These are phyloP conservation scores for Colletotrichum sp. DNA, from an alignment of 2,329 filamentous ascomycete species.

Conservation along the genomic window DNA sequence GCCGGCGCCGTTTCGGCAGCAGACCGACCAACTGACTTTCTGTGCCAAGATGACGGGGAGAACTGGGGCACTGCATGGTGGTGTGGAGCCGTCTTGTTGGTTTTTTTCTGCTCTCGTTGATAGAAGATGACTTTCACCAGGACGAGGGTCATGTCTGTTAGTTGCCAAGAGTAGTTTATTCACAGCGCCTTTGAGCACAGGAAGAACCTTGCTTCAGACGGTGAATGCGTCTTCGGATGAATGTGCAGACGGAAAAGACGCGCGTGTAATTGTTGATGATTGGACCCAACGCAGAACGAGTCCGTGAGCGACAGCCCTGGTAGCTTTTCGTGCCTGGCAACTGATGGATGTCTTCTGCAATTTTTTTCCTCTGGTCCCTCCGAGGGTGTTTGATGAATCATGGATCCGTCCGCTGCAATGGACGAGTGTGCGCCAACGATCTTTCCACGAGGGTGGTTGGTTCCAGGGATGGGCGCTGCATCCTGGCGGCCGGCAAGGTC, in stretches of 20 bases:
- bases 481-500: slow-evolving; percentile 8
- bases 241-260: background rate
- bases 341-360: background rate
- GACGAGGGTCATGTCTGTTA: background rate
- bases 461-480: background rate
- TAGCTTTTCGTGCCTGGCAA: background rate
- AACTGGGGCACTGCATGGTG: background rate
- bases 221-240: background rate
- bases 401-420: background rate
- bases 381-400: slow-evolving; percentile 13
- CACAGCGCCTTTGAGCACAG: background rate
- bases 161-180: slow-evolving; percentile 21
- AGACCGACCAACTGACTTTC: background rate
- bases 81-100: background rate
- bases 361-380: background rate
- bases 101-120: background rate
- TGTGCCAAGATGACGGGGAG: slow-evolving; percentile 17
- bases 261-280: background rate
- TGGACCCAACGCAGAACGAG: background rate
- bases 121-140: background rate
- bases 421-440: slow-evolving; percentile 14
- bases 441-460: slow-evolving; percentile 14
- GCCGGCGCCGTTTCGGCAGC: slow-evolving; percentile 9
- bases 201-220: background rate
- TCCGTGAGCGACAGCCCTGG: background rate